Evolutionary conservation across 352 stramenopile genomes (phyloP).

Genomic region (Phytophthora pini): DNA sequence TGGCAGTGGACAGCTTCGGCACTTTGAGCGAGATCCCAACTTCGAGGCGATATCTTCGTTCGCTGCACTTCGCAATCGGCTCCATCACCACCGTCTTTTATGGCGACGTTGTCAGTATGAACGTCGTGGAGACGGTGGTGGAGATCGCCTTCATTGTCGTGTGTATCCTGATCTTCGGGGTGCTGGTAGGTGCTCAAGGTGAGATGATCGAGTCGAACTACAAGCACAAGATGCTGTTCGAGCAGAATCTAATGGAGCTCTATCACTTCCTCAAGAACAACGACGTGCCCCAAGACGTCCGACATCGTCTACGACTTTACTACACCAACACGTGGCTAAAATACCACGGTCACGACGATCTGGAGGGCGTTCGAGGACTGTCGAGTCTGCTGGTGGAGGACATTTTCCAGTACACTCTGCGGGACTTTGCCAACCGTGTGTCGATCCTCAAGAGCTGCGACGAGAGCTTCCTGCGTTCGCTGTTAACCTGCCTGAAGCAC

Average conservation of each 20-base stretch:
- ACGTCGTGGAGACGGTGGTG: slow-evolving; percentile 61
- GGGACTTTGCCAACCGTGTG: slow-evolving; percentile 58
- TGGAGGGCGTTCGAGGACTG: slow-evolving; percentile 61
- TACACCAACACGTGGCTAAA: slow-evolving; percentile 79
- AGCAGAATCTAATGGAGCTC: slow-evolving; percentile 70
- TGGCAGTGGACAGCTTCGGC: slow-evolving; percentile 53
- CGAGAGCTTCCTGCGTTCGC: slow-evolving; percentile 65
- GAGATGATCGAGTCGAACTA: slow-evolving; percentile 72
- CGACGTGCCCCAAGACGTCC: slow-evolving; percentile 57
- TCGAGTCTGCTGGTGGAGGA: slow-evolving; percentile 71
- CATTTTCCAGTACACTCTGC: slow-evolving; percentile 74
- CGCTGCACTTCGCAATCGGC: slow-evolving; percentile 63
- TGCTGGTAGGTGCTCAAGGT: slow-evolving; percentile 62
- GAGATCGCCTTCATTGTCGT: slow-evolving; percentile 68
- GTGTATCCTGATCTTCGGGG: slow-evolving; percentile 78
- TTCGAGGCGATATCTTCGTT: slow-evolving; percentile 57
- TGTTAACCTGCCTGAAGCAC: slow-evolving; percentile 70
- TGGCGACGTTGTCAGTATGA: slow-evolving; percentile 69
- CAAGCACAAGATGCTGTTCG: slow-evolving; percentile 73
- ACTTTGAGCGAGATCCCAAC: slow-evolving; percentile 48
- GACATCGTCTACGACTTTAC: slow-evolving; percentile 60
- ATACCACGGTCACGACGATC: slow-evolving; percentile 66
- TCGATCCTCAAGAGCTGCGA: slow-evolving; percentile 76
- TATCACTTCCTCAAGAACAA: slow-evolving; percentile 69
- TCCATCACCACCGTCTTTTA: slow-evolving; percentile 81